Evolutionary conservation across 805 yeast species (phyloP).

Genomic region (Lachancea lanzarotensis): DNA sequence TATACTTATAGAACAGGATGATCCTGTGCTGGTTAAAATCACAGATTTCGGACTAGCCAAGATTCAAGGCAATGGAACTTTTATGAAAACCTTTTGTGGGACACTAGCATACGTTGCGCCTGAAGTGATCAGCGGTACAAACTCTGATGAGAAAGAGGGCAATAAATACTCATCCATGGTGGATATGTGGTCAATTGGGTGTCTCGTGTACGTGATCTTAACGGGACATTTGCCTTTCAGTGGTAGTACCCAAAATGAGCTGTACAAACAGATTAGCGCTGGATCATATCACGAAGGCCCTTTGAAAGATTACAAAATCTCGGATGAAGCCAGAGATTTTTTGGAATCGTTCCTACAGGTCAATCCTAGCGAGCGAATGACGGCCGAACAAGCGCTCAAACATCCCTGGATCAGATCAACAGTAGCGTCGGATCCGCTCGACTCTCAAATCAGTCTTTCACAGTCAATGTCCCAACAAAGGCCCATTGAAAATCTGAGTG

Average conservation of each 20-base stretch:
- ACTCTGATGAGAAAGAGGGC: conserved; percentile 14
- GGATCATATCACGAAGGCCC: conserved; percentile 81
- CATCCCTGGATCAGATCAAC: conserved; percentile 70
- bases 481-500: conserved; percentile 34
- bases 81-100: conserved; percentile 95
- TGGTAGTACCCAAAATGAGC: conserved; percentile 82
- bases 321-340: conserved; percentile 66
- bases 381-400: conserved; percentile 66
- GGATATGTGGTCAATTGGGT: conserved; percentile 97
- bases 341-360: conserved; percentile 65
- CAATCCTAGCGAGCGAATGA: conserved; percentile 64
- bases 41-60: conserved; percentile 97
- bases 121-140: conserved; percentile 57
- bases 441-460: conserved; percentile 50
- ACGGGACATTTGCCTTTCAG: conserved; percentile 95
- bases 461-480: conserved; percentile 68
- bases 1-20: conserved; percentile 81
- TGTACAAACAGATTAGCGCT: conserved; percentile 64
- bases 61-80: conserved; percentile 72
- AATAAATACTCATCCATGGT: conserved; percentile 71
- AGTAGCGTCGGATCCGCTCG: conserved; percentile 4
- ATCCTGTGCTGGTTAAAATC: conserved; percentile 85
- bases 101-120: conserved; percentile 97
- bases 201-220: conserved; percentile 82
- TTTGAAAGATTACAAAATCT: conserved; percentile 56